Evolutionary conservation across 2,329 filamentous ascomycete genomes (phyloP), one percentile per base, ranked within the genome.

Genomic region (Coniochaeta sp.): DNA sequence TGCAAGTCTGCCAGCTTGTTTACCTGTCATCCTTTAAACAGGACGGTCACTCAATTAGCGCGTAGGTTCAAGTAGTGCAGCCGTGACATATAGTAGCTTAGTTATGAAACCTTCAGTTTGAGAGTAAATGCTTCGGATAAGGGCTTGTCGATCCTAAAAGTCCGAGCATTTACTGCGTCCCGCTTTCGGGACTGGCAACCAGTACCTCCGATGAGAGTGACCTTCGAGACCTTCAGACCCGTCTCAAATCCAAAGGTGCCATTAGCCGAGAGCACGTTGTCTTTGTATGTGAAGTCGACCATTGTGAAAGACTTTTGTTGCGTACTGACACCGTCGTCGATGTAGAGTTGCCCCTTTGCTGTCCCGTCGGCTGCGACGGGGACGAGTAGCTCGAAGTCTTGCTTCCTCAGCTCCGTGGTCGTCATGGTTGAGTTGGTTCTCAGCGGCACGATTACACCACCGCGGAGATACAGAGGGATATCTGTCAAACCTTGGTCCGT

Each of bases 311-410:
- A 70, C 2, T 73, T 63, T 71, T 89, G 89, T 61, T 82, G 75
- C 57, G 93, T 66, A 28, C 81, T 86, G 61, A 86, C 85, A 9
- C 91, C 91, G 62, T 96, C 90, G 65, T 95, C 91, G 5, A 95
- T 74, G 70, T 93, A 95, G 60, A 95, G 76, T 58, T 79, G 77
- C 0, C 91, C 91, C 1, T 69, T 71, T 0, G 91, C 91, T 7
- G 75, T 82, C 3, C 87, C 89, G 58, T 88, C 75, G 0, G 70
- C 68, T 6, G 81, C 84, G 0, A 89, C 80, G 0, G 90, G 87
- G 52, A 96, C 80, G 38, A 93, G 68, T 57, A 96, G 75, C 69
- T 87, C 81, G 74, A 93, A 93, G 65, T 86, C 78, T 65, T 89
- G 77, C 64, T 83, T 79, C 47, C 88, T 79, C 40, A 90, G 74